Percentiles rank a stretch among this genome's conserved stretches.
Conservation (phyloP, 2,329 filamentous ascomycete species). For the Microcera coccophila region DNA sequence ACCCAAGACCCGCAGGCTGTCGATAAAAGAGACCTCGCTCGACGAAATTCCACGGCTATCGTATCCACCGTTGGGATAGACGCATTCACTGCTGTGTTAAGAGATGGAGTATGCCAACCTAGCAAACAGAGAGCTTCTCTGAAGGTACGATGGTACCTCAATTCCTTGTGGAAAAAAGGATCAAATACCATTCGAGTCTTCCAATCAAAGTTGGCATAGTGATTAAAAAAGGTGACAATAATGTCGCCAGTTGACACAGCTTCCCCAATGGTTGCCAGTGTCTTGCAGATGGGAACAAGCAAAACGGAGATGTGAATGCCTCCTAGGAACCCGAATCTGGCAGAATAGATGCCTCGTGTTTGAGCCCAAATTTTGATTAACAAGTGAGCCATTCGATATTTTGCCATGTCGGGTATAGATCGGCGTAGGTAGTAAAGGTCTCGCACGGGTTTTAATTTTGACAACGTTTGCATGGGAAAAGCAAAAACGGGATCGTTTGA, state of each 20-base stretch:
- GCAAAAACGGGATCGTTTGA: slow-evolving; percentile 51
- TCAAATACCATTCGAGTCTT: slow-evolving; percentile 52
- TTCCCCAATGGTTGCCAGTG: slow-evolving; percentile 37
- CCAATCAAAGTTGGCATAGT: slow-evolving; percentile 63
- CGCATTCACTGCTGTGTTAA: slow-evolving; percentile 56
- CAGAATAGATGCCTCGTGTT: slow-evolving; percentile 58
- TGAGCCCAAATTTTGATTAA: slow-evolving; percentile 61
- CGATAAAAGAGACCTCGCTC: slow-evolving; percentile 41
- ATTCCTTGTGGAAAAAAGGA: slow-evolving; percentile 52
- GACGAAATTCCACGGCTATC: slow-evolving; percentile 49
- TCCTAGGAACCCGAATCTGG: slow-evolving; percentile 61
- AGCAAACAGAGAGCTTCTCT: slow-evolving; percentile 61
- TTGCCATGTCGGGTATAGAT: slow-evolving; percentile 55
- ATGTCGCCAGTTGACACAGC: slow-evolving; percentile 47
- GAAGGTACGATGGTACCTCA: slow-evolving; percentile 51
- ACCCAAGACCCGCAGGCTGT: slow-evolving; percentile 40
- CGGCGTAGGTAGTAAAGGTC: slow-evolving; percentile 59
- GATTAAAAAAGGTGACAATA: slow-evolving; percentile 56
- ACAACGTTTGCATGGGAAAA: slow-evolving; percentile 52
- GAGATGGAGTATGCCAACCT: slow-evolving; percentile 57
- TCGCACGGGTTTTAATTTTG: slow-evolving; percentile 60
- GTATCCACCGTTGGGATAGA: slow-evolving; percentile 50
- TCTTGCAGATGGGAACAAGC: slow-evolving; percentile 57
- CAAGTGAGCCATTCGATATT: slow-evolving; percentile 57
- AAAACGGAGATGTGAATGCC: slow-evolving; percentile 63